These are phyloP conservation scores for Exophiala sp. DNA, from an alignment of 2,329 filamentous ascomycete species.

Conservation along the genomic window DNA sequence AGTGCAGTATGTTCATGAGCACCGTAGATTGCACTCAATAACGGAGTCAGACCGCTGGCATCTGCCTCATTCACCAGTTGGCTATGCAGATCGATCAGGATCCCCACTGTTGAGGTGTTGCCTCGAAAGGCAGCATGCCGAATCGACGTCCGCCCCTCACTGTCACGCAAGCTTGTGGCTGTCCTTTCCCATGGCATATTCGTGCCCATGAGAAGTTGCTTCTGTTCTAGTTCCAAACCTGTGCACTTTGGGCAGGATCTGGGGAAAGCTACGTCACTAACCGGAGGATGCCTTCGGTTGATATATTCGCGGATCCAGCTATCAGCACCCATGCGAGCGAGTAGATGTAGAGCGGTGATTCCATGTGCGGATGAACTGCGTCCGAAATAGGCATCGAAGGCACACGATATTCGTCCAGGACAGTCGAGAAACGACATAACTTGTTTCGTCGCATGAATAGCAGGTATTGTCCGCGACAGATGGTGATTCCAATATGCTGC, in stretches of 20 bases:
- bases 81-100: neutral
- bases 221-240: neutral
- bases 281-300: neutral
- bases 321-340: constrained; percentile 3
- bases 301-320: constrained; percentile 2
- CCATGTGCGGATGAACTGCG: neutral
- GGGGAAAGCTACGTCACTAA: neutral
- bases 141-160: neutral
- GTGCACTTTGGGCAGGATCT: neutral
- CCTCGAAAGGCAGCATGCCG: neutral
- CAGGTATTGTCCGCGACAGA: neutral
- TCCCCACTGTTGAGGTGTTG: neutral
- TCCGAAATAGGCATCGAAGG: neutral
- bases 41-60: neutral
- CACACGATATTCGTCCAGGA: neutral
- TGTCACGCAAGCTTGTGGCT: neutral
- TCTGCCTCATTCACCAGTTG: neutral
- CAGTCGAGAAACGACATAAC: neutral
- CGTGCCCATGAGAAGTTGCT: neutral
- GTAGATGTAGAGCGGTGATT: neutral
- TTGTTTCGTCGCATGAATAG: neutral
- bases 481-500: neutral
- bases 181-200: neutral
- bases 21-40: neutral
- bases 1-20: neutral